Percentiles rank a stretch among this genome's conserved stretches.
phyloP scores from a whole-genome alignment of 1,284 basidiomycete species.

The Tylopilus sp. region DNA sequence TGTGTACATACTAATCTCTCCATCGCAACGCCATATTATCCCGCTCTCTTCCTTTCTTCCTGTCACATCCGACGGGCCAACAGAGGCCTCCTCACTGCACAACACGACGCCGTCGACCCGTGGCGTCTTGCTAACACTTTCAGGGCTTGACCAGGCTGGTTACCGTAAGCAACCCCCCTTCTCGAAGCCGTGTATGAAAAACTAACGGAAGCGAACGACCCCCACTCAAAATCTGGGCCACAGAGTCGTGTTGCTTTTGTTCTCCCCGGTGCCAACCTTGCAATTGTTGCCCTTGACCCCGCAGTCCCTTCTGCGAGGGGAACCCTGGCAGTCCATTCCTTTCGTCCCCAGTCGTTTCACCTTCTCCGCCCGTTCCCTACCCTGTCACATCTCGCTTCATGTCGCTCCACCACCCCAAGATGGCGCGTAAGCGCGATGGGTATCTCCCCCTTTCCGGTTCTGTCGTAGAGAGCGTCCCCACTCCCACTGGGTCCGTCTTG shows the following conservation, averaged over 20 bases:
- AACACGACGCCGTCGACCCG: slow-evolving; percentile 4
- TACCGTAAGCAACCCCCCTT: slow-evolving; percentile 8
- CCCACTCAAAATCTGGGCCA: slow-evolving; percentile 7
- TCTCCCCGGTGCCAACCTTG: neutral
- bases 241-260: slow-evolving; percentile 5
- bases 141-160: neutral
- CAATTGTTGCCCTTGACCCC: neutral
- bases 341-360: slow-evolving; percentile 14
- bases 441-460: slow-evolving; percentile 24
- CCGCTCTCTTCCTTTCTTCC: neutral
- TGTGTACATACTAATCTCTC: neutral
- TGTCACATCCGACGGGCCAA: neutral
- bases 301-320: slow-evolving; percentile 27
- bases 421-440: slow-evolving; percentile 16
- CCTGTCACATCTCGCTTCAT: slow-evolving; percentile 8
- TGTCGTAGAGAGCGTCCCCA: slow-evolving; percentile 20
- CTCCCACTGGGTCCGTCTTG: slow-evolving; percentile 26
- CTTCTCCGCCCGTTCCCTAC: neutral
- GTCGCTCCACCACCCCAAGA: slow-evolving; percentile 8
- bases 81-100: neutral
- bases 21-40: slow-evolving; percentile 17
- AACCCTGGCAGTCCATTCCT: slow-evolving; percentile 11
- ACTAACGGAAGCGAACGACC: slow-evolving; percentile 21
- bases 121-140: slow-evolving; percentile 3
- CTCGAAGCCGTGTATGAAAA: neutral